Evolutionary conservation across 2,329 filamentous ascomycete species (phyloP).

Genomic region (Fusarium anthophilum): DNA sequence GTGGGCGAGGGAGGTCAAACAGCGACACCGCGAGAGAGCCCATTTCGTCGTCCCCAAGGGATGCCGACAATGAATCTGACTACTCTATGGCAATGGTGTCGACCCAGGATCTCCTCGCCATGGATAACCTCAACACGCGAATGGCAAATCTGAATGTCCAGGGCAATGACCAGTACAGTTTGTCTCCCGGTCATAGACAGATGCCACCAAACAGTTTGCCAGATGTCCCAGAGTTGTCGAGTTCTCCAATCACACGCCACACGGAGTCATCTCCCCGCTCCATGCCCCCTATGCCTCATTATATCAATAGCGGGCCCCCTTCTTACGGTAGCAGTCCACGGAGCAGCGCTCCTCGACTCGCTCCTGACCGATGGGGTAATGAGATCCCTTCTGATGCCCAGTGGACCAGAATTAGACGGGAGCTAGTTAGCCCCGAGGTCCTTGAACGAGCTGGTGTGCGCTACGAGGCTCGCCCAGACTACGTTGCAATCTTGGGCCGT

Average conservation of each 20-base stretch:
- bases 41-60: conserved; percentile 53
- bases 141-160: conserved; percentile 56
- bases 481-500: conserved; percentile 68
- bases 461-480: conserved; percentile 68
- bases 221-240: conserved; percentile 44
- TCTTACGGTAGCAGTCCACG: conserved; percentile 49
- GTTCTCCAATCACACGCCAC: conserved; percentile 45
- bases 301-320: conserved; percentile 42
- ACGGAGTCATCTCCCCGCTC: conserved; percentile 54
- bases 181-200: conserved; percentile 50
- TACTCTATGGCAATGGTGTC: conserved; percentile 61
- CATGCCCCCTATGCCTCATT: conserved; percentile 47
- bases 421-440: conserved; percentile 66
- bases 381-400: conserved; percentile 65
- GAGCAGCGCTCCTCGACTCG: conserved; percentile 51
- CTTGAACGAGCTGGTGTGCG: conserved; percentile 64
- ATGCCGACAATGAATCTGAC: conserved; percentile 45
- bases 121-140: conserved; percentile 54
- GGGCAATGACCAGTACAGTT: conserved; percentile 46
- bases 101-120: conserved; percentile 62
- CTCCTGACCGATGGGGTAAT: conserved; percentile 65
- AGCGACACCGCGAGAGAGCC: conserved; percentile 40
- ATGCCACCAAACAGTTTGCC: conserved; percentile 46
- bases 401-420: conserved; percentile 68
- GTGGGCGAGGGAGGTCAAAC: conserved; percentile 49